Conservation (phyloP, 441 rosid species). For the Hura crepitans region DNA sequence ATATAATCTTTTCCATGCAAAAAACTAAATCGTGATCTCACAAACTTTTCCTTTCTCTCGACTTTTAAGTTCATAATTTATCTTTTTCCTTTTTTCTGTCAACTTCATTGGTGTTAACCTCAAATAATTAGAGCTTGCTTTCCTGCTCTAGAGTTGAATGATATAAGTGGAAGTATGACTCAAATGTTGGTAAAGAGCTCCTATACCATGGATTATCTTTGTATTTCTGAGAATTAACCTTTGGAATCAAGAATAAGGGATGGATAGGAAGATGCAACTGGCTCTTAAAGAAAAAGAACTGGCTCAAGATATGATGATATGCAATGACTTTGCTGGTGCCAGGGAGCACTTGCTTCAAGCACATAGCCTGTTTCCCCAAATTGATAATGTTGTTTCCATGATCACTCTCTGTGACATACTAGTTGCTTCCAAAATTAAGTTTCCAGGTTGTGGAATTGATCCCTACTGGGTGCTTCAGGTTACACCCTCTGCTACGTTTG, state of each 20-base stretch:
- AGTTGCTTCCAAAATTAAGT: slow-evolving; percentile 19
- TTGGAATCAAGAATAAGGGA: neutral
- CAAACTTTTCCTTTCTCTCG: neutral
- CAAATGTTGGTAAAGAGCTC: neutral
- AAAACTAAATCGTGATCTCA: neutral
- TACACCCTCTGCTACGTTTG: slow-evolving; percentile 15
- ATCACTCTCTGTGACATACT: slow-evolving; percentile 28
- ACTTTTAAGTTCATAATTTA: neutral
- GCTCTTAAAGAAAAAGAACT: slow-evolving; percentile 17
- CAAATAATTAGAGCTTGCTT: neutral
- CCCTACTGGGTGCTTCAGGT: slow-evolving; percentile 32
- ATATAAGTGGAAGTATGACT: neutral
- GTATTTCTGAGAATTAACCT: neutral
- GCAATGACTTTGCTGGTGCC: slow-evolving; percentile 19
- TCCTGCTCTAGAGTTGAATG: neutral
- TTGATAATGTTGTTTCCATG: slow-evolving; percentile 22
- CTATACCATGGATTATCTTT: neutral
- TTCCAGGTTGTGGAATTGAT: slow-evolving; percentile 27
- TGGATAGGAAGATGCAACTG: slow-evolving; percentile 7
- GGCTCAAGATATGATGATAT: slow-evolving; percentile 22
- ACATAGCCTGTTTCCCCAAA: slow-evolving; percentile 17
- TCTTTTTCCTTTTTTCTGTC: neutral
- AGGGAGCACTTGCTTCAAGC: slow-evolving; percentile 25
- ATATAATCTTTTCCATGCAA: neutral
- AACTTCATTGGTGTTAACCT: neutral